Conservation (phyloP, 2,329 filamentous ascomycete species). For the Ceratocystis ficicola region DNA sequence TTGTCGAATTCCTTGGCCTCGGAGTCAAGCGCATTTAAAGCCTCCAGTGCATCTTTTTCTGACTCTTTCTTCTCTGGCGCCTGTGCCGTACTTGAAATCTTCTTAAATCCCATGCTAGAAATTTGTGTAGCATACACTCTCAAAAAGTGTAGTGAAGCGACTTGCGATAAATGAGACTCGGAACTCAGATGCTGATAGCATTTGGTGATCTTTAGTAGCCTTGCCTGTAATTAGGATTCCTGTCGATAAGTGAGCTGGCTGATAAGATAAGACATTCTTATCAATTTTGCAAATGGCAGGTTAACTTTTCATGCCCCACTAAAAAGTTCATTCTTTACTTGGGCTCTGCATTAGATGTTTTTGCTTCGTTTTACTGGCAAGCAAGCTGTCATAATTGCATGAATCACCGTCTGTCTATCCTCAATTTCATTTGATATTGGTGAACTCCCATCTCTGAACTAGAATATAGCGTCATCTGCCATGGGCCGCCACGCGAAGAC, state of each 20-base stretch:
- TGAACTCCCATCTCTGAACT: not conserved
- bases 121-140: not conserved
- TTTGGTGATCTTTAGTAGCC: not conserved
- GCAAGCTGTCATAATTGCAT: not conserved
- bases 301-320: conserved; percentile 11
- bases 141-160: not conserved
- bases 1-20: conserved; percentile 89
- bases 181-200: not conserved
- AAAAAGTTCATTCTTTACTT: conserved; percentile 17
- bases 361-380: conserved; percentile 1
- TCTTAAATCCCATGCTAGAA: conserved; percentile 22
- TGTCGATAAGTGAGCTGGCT: conserved; percentile 12
- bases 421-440: not conserved
- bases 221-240: conserved; percentile 1
- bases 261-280: conserved; percentile 10
- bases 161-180: not conserved
- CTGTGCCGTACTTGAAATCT: conserved; percentile 29
- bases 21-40: conserved; percentile 66
- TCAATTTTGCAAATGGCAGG: not conserved
- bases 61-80: conserved; percentile 37
- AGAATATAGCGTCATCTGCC: conserved; percentile 21
- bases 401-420: not conserved
- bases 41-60: conserved; percentile 40
- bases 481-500: conserved; percentile 69
- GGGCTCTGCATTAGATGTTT: not conserved